Evolutionary conservation across 495 filamentous ascomycete genomes (phyloP), one percentile per base, ranked within the genome.

Genomic region (Penicillium malachiteum): DNA sequence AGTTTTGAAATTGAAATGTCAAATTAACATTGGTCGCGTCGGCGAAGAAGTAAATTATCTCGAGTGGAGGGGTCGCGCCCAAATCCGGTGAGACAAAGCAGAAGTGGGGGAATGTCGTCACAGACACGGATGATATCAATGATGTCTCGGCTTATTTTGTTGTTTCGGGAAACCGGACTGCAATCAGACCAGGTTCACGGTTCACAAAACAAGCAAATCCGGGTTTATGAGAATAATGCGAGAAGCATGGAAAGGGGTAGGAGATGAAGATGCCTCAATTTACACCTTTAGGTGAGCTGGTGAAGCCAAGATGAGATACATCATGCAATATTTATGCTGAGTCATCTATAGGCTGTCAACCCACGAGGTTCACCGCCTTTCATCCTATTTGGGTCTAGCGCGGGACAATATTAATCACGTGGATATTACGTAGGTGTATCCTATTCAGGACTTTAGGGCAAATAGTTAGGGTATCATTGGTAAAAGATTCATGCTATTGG

Each of bases 21-120:
- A 55, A 56, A 54, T 35, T 35, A 7, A 16, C 32, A 37, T 31
- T 35, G 37, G 18, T 30, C 33, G 34, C 56, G 54, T 35, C 46
- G 50, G 40, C 54, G 32, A 30, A 32, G 26, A 40, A 54, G 14
- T 44, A 58, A 57, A 54, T 60, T 53, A 58, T 44, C 45, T 26
- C 4, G 57, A 57, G 62, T 62, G 56, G 62, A 56, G 67, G 61
- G 67, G 61, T 65, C 53, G 53, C 59, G 58, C 56, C 57, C 63
- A 64, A 67, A 70, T 70, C 70, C 73, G 73, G 73, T 76, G 73
- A 74, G 71, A 69, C 62, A 76, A 76, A 74, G 65, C 64, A 71
- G 72, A 71, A 68, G 71, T 68, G 67, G 70, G 66, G 56, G 57
- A 54, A 44, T 62, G 56, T 60, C 68, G 72, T 75, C 69, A 75